phyloP scores from a whole-genome alignment of 148 eudicot genomes.

The Pharnaceum exiguum region DNA sequence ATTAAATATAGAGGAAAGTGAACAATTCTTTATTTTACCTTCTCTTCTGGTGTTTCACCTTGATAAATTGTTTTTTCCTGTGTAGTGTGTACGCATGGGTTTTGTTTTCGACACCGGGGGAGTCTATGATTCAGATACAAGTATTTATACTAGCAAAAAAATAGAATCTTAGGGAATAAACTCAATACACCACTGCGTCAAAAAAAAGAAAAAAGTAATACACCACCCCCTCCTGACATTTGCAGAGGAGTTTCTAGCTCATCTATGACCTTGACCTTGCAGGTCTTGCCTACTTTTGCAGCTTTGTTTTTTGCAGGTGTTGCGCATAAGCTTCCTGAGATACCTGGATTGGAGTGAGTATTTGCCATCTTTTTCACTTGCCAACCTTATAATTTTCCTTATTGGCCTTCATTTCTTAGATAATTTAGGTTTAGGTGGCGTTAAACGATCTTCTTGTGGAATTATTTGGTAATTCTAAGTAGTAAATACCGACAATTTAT shows the following conservation, averaged over 20 bases:
- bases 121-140: too few relatives aligned
- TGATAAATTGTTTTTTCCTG: too few relatives aligned
- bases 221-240: too few relatives aligned
- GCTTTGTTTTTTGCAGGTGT: conserved; percentile 43
- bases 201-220: too few relatives aligned
- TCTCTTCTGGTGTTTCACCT: too few relatives aligned
- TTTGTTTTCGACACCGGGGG: too few relatives aligned
- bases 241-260: too few relatives aligned
- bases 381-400: neutral
- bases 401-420: neutral
- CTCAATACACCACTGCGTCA: neutral
- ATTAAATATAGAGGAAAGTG: too few relatives aligned
- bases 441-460: neutral
- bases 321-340: conserved; percentile 25
- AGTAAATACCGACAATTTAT: neutral
- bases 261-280: conserved; percentile 8
- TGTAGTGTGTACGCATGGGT: too few relatives aligned
- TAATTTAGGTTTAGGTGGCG: neutral
- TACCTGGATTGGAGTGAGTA: conserved; percentile 77
- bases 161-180: neutral
- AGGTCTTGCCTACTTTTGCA: conserved; percentile 94
- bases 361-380: neutral
- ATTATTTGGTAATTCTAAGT: neutral
- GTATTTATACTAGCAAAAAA: too few relatives aligned
- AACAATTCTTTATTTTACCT: too few relatives aligned